Percentiles rank a stretch among this genome's conserved stretches.
phyloP scores from a whole-genome alignment of 106 monocot genomes.

The Phalaenopsis equestris region DNA sequence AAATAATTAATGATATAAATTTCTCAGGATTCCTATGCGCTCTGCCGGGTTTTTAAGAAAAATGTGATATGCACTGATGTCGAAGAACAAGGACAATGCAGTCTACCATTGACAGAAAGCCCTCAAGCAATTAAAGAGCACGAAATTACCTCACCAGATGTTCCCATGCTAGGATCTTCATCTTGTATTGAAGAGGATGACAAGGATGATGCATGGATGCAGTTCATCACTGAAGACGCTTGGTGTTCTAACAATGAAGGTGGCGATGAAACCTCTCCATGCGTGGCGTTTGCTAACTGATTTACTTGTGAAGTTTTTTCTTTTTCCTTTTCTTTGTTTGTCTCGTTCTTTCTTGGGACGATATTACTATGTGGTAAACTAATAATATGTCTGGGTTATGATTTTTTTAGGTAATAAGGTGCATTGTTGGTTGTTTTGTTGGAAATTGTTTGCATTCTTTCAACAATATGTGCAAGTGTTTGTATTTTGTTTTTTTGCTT shows the following conservation, averaged over 20 bases:
- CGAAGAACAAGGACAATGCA: slow-evolving; percentile 45
- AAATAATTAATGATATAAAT: neutral
- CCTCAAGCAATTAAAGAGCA: slow-evolving; percentile 13
- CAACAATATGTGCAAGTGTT: neutral
- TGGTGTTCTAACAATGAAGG: slow-evolving; percentile 56
- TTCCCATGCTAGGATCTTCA: slow-evolving; percentile 28
- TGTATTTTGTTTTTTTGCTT: neutral
- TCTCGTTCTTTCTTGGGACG: neutral
- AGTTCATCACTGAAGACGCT: slow-evolving; percentile 85
- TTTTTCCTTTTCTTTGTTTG: neutral
- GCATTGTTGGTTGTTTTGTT: neutral
- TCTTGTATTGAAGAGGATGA: slow-evolving; percentile 59
- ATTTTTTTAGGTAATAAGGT: neutral
- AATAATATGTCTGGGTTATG: neutral
- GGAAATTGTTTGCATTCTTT: neutral
- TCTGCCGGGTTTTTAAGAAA: slow-evolving; percentile 93
- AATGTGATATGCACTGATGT: slow-evolving; percentile 44
- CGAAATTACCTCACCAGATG: slow-evolving; percentile 49
- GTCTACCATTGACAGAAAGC: slow-evolving; percentile 24
- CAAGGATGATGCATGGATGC: slow-evolving; percentile 87
- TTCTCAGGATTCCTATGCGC: slow-evolving; percentile 70
- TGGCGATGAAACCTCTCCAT: slow-evolving; percentile 19
- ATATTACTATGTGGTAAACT: neutral
- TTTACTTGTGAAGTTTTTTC: neutral
- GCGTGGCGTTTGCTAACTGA: slow-evolving; percentile 19